phyloP scores from a whole-genome alignment of 78 protist species.

The Pelomyxa schiedti region DNA sequence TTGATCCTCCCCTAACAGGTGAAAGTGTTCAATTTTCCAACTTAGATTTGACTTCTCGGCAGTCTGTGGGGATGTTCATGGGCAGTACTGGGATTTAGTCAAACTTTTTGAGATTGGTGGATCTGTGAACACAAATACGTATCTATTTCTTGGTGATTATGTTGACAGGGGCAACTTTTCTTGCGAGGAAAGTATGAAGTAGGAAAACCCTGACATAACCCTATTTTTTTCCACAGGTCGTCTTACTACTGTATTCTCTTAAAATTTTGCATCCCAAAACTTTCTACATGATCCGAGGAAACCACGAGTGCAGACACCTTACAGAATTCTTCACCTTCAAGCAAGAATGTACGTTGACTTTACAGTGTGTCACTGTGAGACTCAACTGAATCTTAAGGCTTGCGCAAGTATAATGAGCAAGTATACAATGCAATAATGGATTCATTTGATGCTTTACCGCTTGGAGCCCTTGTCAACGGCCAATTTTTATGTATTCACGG shows the following conservation, averaged over 20 bases:
- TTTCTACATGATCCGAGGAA: no score
- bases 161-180: no score
- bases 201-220: no score
- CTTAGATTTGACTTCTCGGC: conserved; percentile 65
- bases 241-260: no score
- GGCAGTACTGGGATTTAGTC: conserved; percentile 80
- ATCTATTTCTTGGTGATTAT: no score
- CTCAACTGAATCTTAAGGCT: no score
- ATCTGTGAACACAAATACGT: no score
- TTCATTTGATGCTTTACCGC: conserved; percentile 78
- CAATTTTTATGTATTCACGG: conserved; percentile 93
- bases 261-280: no score
- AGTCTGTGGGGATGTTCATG: no score
- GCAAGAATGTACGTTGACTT: conserved; percentile 62
- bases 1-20: background rate
- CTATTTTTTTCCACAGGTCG: no score
- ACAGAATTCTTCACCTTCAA: conserved; percentile 93
- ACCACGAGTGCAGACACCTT: conserved; percentile 88
- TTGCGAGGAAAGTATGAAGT: no score
- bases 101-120: conserved; percentile 82
- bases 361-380: background rate
- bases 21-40: background rate
- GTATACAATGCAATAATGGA: no score
- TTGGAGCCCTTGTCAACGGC: conserved; percentile 85
- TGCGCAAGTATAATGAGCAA: conserved; percentile 67